Evolutionary conservation across 345 rosid genomes (phyloP).

Genomic region (Carallia pectinifolia): DNA sequence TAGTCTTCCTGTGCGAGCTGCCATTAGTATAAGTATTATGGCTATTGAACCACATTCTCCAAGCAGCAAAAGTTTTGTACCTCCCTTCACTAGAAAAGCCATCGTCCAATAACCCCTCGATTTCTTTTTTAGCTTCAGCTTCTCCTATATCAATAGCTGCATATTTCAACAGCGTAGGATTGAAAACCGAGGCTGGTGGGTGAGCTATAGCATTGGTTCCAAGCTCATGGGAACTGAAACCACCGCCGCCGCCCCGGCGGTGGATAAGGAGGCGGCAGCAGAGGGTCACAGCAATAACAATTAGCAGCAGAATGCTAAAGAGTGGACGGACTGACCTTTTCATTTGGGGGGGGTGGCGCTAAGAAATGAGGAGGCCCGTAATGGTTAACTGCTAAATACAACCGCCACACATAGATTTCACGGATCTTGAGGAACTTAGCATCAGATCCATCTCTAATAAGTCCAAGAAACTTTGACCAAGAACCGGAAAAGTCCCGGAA

Average conservation of each 20-base stretch:
- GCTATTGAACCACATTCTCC: conserved; percentile 39
- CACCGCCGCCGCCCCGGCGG: conserved; percentile 22
- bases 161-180: conserved; percentile 62
- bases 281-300: conserved; percentile 48
- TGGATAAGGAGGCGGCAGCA: conserved; percentile 44
- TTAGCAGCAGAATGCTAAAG: conserved; percentile 54
- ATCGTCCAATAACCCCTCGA: conserved; percentile 60
- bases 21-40: conserved; percentile 25
- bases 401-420: background rate
- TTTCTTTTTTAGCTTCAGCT: conserved; percentile 49
- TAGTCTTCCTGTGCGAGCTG: conserved; percentile 21
- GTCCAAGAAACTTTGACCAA: conserved; percentile 6
- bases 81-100: conserved; percentile 44
- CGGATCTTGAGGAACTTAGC: conserved; percentile 21
- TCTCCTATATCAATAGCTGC: conserved; percentile 71
- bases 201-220: conserved; percentile 20
- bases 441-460: conserved; percentile 38
- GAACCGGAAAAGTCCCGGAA: background rate
- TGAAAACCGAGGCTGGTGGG: conserved; percentile 37
- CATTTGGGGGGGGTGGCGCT: conserved; percentile 29
- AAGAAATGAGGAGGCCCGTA: no score
- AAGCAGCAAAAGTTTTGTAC: conserved; percentile 42
- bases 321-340: conserved; percentile 73
- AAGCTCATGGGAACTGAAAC: conserved; percentile 34
- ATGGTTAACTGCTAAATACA: conserved; percentile 7